Base-by-base conservation (phyloP, 2,329 filamentous ascomycete genomes). In the Alternaria alternata region DNA sequence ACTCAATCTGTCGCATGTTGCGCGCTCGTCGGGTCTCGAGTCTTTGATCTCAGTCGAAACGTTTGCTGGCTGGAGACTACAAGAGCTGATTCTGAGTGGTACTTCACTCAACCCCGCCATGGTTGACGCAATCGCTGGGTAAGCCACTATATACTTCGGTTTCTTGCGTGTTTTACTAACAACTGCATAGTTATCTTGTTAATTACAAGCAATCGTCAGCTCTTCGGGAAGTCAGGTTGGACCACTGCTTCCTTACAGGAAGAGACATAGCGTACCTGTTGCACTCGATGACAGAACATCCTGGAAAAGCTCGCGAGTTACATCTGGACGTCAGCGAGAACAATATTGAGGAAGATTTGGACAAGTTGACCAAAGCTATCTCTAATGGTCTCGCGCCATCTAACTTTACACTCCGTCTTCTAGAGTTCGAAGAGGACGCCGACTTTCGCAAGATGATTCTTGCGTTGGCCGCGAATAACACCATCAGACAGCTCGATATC, bases 321-420 rank as follows among this genome's bases (percentile, higher is more conserved):
- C 87, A 91, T 75, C 79, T 92, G 20, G 85, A 90, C 69, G 86
- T 90, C 53, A 91, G 87, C 69, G 87, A 88, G 64, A 89, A 88
- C 73, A 79, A 86, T 47, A 86, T 87, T 20, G 82, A 83, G 55
- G 81, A 83, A 59, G 81, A 84, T 39, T 79, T 87, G 34, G 80
- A 81, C 51, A 80, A 83, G 41, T 79, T 88, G 42, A 81, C 84
- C 8, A 80, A 81, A 51, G 84, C 85, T 2, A 85, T 88, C 48
- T 75, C 81, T 22, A 76, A 76, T 49, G 82, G 83, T 30, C 78
- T 84, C 44, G 86, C 88, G 0, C 89, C 89, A 2, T 83, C 87
- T 3, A 86, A 87, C 65, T 75, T 92, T 28, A 89, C 87, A 5
- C 87, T 92, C 79, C 83, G 87, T 36, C 87, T 90, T 78, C 85